Percentiles rank a stretch among this genome's conserved stretches.
Conservation (phyloP, 331 rosid genomes). For the Arachis monticola region DNA sequence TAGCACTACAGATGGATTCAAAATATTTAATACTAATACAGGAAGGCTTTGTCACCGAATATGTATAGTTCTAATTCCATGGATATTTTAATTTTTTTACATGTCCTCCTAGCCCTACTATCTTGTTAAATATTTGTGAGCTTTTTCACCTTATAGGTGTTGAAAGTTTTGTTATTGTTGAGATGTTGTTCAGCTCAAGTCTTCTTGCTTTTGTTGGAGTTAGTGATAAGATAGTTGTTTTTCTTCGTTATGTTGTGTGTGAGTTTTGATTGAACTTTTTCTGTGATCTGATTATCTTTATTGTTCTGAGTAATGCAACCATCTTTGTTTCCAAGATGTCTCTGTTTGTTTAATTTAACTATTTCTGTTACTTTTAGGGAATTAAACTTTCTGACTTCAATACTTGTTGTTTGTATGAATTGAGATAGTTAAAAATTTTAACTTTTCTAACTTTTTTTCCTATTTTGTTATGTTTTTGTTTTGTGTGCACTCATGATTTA, state of each 20-base stretch:
- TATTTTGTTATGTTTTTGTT: background rate
- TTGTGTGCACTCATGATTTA: background rate
- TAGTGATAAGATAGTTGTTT: conserved; percentile 79
- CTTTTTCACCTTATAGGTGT: conserved; percentile 42
- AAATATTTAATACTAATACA: conserved; percentile 72
- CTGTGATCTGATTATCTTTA: conserved; percentile 6
- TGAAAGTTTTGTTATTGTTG: conserved; percentile 85
- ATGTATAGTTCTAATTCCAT: conserved; percentile 38
- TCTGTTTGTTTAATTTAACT: conserved; percentile 79
- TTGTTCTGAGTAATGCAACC: conserved; percentile 63
- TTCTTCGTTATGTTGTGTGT: background rate
- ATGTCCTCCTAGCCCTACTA: too few species aligned
- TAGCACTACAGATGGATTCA: conserved; percentile 82
- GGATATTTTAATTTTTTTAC: conserved; percentile 18
- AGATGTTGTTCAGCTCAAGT: conserved; percentile 91
- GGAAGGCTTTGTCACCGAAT: conserved; percentile 81
- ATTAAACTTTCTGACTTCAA: conserved; percentile 86
- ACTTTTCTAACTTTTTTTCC: too few species aligned
- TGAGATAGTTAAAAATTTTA: conserved; percentile 55
- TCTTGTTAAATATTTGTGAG: background rate
- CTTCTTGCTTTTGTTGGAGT: conserved; percentile 97
- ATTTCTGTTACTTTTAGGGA: conserved; percentile 79
- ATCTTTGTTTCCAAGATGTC: conserved; percentile 91
- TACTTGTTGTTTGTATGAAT: conserved; percentile 91
- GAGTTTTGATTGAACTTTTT: background rate